Evolutionary conservation across 2,329 filamentous ascomycete species (phyloP).

Genomic region (Pseudocercospora eumusae): DNA sequence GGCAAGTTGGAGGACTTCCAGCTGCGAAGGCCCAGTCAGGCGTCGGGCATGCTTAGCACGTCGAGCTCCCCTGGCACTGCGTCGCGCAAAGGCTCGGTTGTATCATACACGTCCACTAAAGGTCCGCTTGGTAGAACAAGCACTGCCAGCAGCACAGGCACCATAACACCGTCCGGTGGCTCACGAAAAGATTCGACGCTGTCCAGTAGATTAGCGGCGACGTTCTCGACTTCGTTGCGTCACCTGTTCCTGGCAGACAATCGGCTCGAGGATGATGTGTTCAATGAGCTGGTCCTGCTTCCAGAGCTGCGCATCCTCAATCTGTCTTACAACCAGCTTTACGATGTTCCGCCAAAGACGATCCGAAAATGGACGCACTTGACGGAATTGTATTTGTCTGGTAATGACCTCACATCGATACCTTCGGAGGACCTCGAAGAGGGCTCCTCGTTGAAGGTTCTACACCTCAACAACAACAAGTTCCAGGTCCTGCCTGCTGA

Average conservation of each 20-base stretch:
- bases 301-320: conserved; percentile 86
- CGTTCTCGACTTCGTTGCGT: conserved; percentile 82
- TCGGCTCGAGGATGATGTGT: conserved; percentile 88
- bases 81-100: conserved; percentile 75
- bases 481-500: conserved; percentile 96
- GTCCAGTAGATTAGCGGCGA: conserved; percentile 75
- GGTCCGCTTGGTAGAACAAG: conserved; percentile 63
- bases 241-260: conserved; percentile 92
- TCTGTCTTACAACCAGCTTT: conserved; percentile 90
- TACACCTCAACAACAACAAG: conserved; percentile 96
- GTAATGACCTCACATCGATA: conserved; percentile 87
- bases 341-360: conserved; percentile 84
- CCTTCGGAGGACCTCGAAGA: conserved; percentile 94
- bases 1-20: conserved; percentile 64
- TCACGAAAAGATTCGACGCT: conserved; percentile 85
- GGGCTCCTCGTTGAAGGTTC: conserved; percentile 78
- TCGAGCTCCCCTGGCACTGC: conserved; percentile 48
- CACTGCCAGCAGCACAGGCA: conserved; percentile 65
- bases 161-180: conserved; percentile 58
- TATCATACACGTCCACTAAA: conserved; percentile 75
- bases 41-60: conserved; percentile 68
- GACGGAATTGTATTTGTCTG: conserved; percentile 88
- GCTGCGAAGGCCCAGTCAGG: conserved; percentile 77
- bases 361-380: conserved; percentile 88
- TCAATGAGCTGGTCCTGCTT: conserved; percentile 82